Evolutionary conservation across 2,329 filamentous ascomycete species (phyloP), one percentile per base, ranked within the genome.

Genomic region (Xylaria arbuscula): DNA sequence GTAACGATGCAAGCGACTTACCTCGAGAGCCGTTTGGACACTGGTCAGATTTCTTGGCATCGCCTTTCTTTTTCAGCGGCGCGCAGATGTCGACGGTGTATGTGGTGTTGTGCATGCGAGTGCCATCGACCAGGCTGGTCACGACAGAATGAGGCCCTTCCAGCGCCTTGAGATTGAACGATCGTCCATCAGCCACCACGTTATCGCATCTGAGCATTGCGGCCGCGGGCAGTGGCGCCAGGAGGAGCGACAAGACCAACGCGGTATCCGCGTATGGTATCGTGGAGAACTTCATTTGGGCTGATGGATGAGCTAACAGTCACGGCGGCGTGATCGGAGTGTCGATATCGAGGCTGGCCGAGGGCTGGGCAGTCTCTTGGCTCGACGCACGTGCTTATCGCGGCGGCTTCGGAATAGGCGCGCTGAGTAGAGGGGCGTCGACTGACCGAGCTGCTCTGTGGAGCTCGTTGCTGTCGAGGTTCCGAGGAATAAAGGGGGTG

Each of bases 71-170:
- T 78, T 88, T 87, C 72, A 97, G 81, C 7, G 88, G 84, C 61
- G 84, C 81, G 81, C 93, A 97, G 57, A 97, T 84, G 75, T 97
- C 92, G 66, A 97, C 78, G 0, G 92, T 94, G 79, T 93, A 97
- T 51, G 93, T 95, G 32, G 89, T 93, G 79, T 96, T 96, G 68
- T 83, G 84, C 34, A 87, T 83, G 17, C 84, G 83, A 17, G 83
- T 85, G 22, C 85, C 84, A 40, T 85, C 80, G 70, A 84, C 83
- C 73, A 83, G 84, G 75, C 82, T 84, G 57, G 88, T 88, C 63
- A 93, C 85, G 45, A 93, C 89, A 0, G 89, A 88, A 78, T 91
- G 91, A 40, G 91, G 90, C 1, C 92, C 92, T 6, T 82, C 83
- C 8, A 94, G 86, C 70, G 84, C 79, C 32, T 83, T 82, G 36